Conservation (phyloP, 192 early-diverging fungal genomes). For the Allomyces javanicus region DNA sequence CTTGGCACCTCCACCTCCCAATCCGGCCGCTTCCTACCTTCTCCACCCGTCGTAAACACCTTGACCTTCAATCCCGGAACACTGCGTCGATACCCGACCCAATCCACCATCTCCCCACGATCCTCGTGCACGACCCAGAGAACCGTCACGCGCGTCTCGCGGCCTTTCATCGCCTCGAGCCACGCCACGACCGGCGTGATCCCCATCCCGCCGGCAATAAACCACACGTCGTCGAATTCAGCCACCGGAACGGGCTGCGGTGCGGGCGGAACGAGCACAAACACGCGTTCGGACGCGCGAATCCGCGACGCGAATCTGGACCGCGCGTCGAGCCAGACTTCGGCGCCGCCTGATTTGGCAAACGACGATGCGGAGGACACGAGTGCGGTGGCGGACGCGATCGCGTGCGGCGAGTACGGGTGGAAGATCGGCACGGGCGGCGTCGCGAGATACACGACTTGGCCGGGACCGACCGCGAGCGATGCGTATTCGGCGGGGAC, state of each 20-base stretch:
- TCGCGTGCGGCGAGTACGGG: not conserved
- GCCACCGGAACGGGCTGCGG: not conserved
- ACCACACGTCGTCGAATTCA: not conserved
- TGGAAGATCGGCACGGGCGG: not conserved
- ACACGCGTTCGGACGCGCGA: no score
- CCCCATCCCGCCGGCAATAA: not conserved
- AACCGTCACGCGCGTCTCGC: not conserved
- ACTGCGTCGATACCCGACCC: no score
- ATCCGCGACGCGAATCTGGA: not conserved
- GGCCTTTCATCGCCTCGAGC: not conserved
- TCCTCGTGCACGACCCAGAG: no score
- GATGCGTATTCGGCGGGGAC: no score
- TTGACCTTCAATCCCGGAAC: no score
- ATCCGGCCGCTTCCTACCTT: no score
- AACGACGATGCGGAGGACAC: not conserved
- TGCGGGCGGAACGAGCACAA: not conserved
- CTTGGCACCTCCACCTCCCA: no score
- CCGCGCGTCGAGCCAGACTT: no score
- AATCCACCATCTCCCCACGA: no score
- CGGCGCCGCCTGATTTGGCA: not conserved
- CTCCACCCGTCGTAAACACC: no score
- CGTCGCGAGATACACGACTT: not conserved
- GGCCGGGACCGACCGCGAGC: not conserved
- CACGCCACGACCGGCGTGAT: not conserved
- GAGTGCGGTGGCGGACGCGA: not conserved